Percentiles rank a stretch among this genome's conserved stretches.
Conservation (phyloP, 1,284 basidiomycete genomes). For the Ganoderma leucocontextum region DNA sequence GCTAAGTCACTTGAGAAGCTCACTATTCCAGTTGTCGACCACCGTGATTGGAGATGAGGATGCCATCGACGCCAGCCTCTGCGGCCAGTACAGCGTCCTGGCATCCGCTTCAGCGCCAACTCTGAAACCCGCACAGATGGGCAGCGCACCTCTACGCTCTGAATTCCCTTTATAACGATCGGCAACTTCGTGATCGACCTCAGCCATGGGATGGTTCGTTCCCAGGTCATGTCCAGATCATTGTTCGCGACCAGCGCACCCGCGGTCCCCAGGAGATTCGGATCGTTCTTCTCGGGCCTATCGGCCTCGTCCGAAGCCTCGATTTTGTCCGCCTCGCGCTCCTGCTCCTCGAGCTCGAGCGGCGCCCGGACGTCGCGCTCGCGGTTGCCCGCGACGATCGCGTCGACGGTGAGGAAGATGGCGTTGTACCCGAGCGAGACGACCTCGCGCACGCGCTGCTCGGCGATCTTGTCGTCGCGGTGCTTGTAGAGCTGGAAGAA, state of each 20-base stretch:
- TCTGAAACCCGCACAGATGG: neutral
- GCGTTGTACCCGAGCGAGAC: slow-evolving; percentile 82
- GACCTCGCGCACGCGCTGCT: slow-evolving; percentile 76
- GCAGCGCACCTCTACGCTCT: slow-evolving; percentile 72
- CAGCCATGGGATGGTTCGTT: slow-evolving; percentile 81
- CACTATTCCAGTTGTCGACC: slow-evolving; percentile 89
- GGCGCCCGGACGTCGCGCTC: slow-evolving; percentile 80
- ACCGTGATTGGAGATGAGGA: slow-evolving; percentile 92
- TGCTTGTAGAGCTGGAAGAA: slow-evolving; percentile 94
- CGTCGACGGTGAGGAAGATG: slow-evolving; percentile 93
- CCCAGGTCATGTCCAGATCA: slow-evolving; percentile 78
- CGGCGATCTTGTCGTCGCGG: slow-evolving; percentile 72
- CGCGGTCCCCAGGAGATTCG: slow-evolving; percentile 65
- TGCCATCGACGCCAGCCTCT: slow-evolving; percentile 88
- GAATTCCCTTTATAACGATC: slow-evolving; percentile 85
- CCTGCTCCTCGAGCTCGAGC: slow-evolving; percentile 69
- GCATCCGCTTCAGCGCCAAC: slow-evolving; percentile 7
- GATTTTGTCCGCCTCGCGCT: slow-evolving; percentile 47
- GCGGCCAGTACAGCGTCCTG: slow-evolving; percentile 88
- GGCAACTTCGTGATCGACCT: slow-evolving; percentile 80
- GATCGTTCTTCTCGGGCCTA: slow-evolving; percentile 42
- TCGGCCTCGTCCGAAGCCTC: slow-evolving; percentile 39
- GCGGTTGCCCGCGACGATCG: slow-evolving; percentile 85
- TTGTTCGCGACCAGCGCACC: slow-evolving; percentile 69
- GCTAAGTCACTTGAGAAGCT: slow-evolving; percentile 34